Evolutionary conservation across 1,284 basidiomycete species (phyloP).

Genomic region (Cryptococcus sp.): DNA sequence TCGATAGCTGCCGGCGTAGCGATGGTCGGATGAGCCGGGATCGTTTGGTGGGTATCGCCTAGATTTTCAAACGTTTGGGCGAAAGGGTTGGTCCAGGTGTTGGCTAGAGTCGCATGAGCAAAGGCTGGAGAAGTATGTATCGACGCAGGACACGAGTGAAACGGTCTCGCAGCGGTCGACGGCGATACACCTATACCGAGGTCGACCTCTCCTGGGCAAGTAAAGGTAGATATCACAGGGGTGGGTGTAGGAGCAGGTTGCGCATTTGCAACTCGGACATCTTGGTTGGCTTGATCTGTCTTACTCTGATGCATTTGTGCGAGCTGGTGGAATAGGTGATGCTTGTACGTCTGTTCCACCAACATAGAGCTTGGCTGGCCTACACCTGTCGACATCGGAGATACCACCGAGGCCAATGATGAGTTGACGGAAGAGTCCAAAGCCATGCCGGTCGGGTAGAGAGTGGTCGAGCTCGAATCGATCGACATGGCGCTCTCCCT

Average conservation of each 20-base stretch:
- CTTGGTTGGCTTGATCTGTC: no score
- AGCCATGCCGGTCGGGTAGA: no score
- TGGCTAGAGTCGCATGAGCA: not conserved
- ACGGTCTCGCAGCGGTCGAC: not conserved
- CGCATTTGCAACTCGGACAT: no score
- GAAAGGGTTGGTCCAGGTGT: not conserved
- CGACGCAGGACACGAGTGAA: slow-evolving; percentile 6
- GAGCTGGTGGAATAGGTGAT: no score
- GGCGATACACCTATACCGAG: not conserved
- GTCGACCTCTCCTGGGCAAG: not conserved
- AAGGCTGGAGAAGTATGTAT: slow-evolving; percentile 2
- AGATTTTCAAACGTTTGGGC: not conserved
- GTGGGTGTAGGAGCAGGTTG: not conserved
- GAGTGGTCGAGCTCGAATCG: no score
- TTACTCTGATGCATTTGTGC: no score
- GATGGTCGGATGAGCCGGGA: not conserved
- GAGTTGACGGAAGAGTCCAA: no score
- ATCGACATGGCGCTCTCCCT: no score
- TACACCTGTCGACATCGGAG: no score
- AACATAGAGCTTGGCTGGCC: no score
- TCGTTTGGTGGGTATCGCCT: not conserved
- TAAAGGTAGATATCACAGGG: not conserved
- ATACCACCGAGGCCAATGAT: no score
- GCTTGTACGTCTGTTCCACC: no score
- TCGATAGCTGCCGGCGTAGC: not conserved